Conservation (phyloP, 768 basidiomycete genomes). For the Tricholoma flavovirens region DNA sequence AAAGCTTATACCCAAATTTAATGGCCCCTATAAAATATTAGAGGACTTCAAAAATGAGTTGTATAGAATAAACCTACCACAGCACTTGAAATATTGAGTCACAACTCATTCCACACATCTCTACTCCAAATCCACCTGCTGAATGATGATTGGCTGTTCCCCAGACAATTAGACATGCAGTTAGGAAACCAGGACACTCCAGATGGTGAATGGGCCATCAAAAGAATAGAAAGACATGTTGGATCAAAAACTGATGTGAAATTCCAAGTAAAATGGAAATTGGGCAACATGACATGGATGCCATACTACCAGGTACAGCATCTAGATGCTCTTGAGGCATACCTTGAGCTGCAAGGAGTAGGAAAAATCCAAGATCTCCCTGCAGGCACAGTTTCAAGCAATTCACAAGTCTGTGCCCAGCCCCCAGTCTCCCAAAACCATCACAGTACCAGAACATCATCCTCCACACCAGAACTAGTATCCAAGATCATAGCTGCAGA, state of each 20-base stretch:
- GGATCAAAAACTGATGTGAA: constrained; percentile 13
- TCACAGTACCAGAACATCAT: background rate
- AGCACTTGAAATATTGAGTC: background rate
- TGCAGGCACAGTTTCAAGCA: background rate
- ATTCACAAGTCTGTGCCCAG: background rate
- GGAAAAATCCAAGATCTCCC: background rate
- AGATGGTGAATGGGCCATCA: constrained; percentile 22
- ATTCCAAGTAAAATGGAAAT: constrained; percentile 26
- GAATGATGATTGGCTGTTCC: constrained; percentile 34
- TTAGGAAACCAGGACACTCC: constrained; percentile 9
- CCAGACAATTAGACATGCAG: constrained; percentile 20
- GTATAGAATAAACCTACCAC: background rate
- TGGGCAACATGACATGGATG: constrained; percentile 29
- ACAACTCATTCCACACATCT: background rate
- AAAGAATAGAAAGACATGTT: constrained; percentile 19
- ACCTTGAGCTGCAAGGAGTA: constrained; percentile 19
- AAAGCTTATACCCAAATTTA: background rate
- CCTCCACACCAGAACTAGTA: too few species aligned
- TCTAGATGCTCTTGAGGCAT: constrained; percentile 18
- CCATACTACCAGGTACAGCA: constrained; percentile 18
- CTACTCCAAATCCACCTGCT: constrained; percentile 16
- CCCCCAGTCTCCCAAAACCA: background rate
- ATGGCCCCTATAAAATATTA: background rate
- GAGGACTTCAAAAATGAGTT: constrained; percentile 2
- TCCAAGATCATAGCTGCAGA: background rate